A percentile compares a stretch with the other conserved stretches of the same genome.
These are phyloP conservation scores for Naganishia randhawae DNA, from an alignment of 768 basidiomycete genomes.

Conservation along the genomic window DNA sequence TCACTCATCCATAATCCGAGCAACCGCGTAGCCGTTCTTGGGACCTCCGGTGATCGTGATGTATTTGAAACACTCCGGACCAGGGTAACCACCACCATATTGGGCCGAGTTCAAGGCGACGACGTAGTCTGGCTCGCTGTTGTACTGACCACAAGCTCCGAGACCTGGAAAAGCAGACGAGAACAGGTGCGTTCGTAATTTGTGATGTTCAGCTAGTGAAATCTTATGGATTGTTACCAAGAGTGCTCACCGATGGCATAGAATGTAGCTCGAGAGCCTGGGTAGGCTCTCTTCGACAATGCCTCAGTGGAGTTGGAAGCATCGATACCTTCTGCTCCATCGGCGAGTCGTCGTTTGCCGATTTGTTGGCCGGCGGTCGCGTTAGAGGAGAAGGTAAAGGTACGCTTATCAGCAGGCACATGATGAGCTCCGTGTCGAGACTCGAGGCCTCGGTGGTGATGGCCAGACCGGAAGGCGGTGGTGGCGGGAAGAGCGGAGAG, in stretches of 20 bases:
- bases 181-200: background rate
- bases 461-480: slow-evolving; percentile 9
- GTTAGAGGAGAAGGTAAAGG: slow-evolving; percentile 10
- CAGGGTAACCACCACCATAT: slow-evolving; percentile 62
- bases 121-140: slow-evolving; percentile 28
- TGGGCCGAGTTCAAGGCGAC: slow-evolving; percentile 48
- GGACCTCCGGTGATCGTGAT: slow-evolving; percentile 63
- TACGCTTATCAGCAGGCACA: slow-evolving; percentile 12
- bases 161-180: slow-evolving; percentile 9
- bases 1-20: slow-evolving; percentile 60
- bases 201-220: background rate
- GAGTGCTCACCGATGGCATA: slow-evolving; percentile 21
- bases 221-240: background rate
- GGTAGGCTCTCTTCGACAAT: slow-evolving; percentile 21
- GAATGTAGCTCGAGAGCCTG: slow-evolving; percentile 23
- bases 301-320: slow-evolving; percentile 7
- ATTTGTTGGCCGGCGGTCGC: slow-evolving; percentile 16
- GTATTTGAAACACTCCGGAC: slow-evolving; percentile 59
- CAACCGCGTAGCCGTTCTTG: slow-evolving; percentile 52
- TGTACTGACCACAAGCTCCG: slow-evolving; percentile 30
- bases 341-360: slow-evolving; percentile 8
- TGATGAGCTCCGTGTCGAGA: slow-evolving; percentile 14
- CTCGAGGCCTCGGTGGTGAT: slow-evolving; percentile 17
- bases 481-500: slow-evolving; percentile 14
- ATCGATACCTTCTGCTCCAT: slow-evolving; percentile 10